Evolutionary conservation across 179 eudicot genomes (phyloP), one percentile per base, ranked within the genome.

Genomic region (Silene noctiflora): DNA sequence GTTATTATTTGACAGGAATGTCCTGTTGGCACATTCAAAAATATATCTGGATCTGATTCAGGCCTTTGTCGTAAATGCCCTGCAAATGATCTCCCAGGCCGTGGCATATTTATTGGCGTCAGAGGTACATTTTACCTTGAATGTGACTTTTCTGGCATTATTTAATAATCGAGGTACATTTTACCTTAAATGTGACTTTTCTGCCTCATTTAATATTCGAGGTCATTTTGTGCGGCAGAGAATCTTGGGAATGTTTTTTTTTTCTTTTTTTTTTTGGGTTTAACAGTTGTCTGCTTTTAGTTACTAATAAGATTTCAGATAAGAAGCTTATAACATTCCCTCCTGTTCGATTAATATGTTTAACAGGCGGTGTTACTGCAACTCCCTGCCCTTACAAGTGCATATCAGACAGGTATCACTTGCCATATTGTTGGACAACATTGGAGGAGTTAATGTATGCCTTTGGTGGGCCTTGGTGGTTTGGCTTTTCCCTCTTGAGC

Each of bases 381-480:
- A 59, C 88, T 76, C 95, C 97, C 67, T 95, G 99, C 80, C 98
- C 99, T 64, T 95, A 95, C 87, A 88, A 85, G 86, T 95, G 99
- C 83, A 71, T 95, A 74, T 95, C 99, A 69, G 99, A 93, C 72
- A 89, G 90, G 89, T 95, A 93, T 85, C 93, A 86, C 81, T 86
- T 89, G 97, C 98, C 98, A 71, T 89, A 88, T 71, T 95, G 99
- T 80, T 87, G 90, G 79, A 95, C 99, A 21, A 87, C 99, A 46
- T 84, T 93, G 79, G 99, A 95, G 80, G 98, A 93, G 69, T 84
- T 95, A 77, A 84, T 95, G 35, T 87, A 91, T 78, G 87, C 99
- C 11, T 95, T 95, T 76, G 99, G 99, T 66, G 99, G 99, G 72
- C 99, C 99, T 12, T 93, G 97, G 98, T 79, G 90, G 84, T 95